phyloP scores from a whole-genome alignment of 2,329 filamentous ascomycete genomes.

The Rugonectria rugulosa region DNA sequence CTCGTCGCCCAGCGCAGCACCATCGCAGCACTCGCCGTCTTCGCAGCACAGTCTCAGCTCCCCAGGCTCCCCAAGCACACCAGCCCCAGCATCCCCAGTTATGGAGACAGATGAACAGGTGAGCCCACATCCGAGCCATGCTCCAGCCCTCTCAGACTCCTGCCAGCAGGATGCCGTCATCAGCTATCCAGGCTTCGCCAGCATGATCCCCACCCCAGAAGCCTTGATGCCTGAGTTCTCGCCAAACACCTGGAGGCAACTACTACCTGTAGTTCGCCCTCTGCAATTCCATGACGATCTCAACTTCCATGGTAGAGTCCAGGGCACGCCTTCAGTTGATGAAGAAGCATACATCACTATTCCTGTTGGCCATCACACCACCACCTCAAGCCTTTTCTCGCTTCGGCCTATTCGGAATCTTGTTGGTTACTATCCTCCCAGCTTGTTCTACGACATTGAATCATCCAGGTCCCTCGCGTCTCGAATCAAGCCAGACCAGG shows the following conservation, averaged over 20 bases:
- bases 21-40: background rate
- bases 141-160: background rate
- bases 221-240: background rate
- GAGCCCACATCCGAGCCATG: background rate
- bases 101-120: background rate
- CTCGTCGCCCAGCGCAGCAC: background rate
- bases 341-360: slow-evolving; percentile 20
- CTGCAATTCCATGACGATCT: background rate
- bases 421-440: background rate
- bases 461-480: background rate
- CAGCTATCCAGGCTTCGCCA: background rate
- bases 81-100: background rate
- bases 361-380: slow-evolving; percentile 29
- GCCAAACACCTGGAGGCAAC: background rate
- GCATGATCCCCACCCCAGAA: background rate
- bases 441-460: background rate
- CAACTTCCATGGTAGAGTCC: background rate
- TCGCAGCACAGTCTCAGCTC: background rate
- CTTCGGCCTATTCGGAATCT: slow-evolving; percentile 16
- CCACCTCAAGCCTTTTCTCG: slow-evolving; percentile 21
- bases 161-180: background rate
- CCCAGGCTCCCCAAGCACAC: background rate
- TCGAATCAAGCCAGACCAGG: background rate
- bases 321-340: background rate
- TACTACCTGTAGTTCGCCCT: background rate